Base-by-base conservation (phyloP, 805 yeast genomes). In the Saccharomyces eubayanus region DNA sequence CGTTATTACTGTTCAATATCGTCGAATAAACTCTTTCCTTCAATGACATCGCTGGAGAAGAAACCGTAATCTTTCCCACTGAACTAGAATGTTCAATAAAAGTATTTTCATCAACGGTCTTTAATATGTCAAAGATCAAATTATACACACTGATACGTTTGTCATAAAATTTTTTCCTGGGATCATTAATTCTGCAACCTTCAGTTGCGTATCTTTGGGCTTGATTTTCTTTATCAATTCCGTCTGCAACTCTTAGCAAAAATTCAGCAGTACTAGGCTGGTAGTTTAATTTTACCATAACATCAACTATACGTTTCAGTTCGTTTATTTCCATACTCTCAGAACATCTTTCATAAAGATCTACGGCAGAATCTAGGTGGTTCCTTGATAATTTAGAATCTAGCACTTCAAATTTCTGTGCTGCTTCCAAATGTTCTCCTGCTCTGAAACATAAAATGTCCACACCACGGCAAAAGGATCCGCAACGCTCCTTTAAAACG, bases 371-470 rank as follows among this genome's bases (percentile, higher is more conserved):
- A 46, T 78, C 77, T 60, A 92, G 74, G 55, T 75, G 78, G 61
- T 87, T 83, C 55, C 78, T 76, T 54, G 78, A 72, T 53, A 84
- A 79, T 50, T 89, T 96, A 46, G 77, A 76, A 64, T 89, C 96
- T 57, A 79, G 78, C 28, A 73, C 69, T 2, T 87, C 87, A 54
- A 81, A 78, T 51, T 81, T 84, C 62, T 84, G 85, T 1, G 97
- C 96, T 61, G 84, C 82, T 51, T 90, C 85, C 63, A 91, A 75
- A 65, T 85, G 88, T 67, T 91, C 97, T 61, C 89, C 83, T 0
- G 96, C 97, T 67, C 90, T 86, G 76, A 89, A 92, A 11, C 90
- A 87, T 54, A 89, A 78, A 28, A 91, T 96, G 68, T 92, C 97
- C 57, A 85, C 87, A 12, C 95, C 81, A 0, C 96, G 87, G 65